Evolutionary conservation across 768 basidiomycete genomes (phyloP).

Genomic region (Amanita exitialis): DNA sequence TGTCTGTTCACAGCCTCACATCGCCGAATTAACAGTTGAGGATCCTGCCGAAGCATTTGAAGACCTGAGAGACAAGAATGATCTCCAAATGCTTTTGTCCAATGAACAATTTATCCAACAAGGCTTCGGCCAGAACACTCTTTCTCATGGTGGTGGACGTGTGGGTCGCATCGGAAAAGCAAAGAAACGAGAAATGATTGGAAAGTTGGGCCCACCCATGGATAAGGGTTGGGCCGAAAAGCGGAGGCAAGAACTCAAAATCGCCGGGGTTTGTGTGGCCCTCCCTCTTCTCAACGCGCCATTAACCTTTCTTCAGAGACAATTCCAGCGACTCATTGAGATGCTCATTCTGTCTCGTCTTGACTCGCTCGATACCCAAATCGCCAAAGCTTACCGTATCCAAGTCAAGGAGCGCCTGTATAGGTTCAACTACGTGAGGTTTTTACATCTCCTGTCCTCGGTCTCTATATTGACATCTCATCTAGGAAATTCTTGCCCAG

Average conservation of each 20-base stretch:
- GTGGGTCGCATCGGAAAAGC: conserved; percentile 33
- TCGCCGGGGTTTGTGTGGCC: conserved; percentile 60
- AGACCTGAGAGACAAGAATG: conserved; percentile 88
- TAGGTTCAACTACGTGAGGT: conserved; percentile 86
- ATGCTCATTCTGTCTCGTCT: conserved; percentile 77
- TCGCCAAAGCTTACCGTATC: conserved; percentile 62
- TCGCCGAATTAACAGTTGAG: conserved; percentile 94
- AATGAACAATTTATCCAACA: conserved; percentile 61
- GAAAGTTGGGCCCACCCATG: conserved; percentile 69
- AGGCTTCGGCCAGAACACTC: conserved; percentile 40
- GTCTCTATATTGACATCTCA: not conserved
- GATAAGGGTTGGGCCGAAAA: conserved; percentile 71
- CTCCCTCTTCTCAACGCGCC: not conserved
- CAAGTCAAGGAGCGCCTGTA: conserved; percentile 94
- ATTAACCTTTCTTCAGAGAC: conserved; percentile 45
- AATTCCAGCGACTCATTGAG: conserved; percentile 87
- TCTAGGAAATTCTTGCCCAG: conserved; percentile 79
- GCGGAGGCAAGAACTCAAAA: conserved; percentile 78
- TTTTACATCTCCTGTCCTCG: conserved; percentile 1
- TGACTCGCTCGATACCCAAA: conserved; percentile 46
- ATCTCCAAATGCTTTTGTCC: conserved; percentile 67
- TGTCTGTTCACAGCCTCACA: conserved; percentile 48
- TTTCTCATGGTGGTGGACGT: conserved; percentile 41
- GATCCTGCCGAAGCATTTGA: conserved; percentile 98
- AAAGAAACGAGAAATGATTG: conserved; percentile 26